Conservation (phyloP, 2,329 filamentous ascomycete species). For the Colletotrichum musae region DNA sequence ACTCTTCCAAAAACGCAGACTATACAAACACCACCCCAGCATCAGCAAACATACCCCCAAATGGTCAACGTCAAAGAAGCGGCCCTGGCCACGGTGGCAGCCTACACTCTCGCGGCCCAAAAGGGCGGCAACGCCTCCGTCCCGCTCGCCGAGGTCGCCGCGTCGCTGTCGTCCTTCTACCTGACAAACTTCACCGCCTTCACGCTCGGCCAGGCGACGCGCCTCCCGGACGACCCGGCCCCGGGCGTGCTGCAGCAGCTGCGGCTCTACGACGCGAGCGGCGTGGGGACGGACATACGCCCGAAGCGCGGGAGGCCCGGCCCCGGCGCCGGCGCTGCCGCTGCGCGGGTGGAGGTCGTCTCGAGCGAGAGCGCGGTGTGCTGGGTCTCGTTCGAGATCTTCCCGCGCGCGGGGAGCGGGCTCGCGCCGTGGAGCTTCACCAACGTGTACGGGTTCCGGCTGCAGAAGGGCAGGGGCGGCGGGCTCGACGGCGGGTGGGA, state of each 20-base stretch:
- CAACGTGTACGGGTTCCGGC: conserved; percentile 29
- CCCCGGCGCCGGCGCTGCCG: no score
- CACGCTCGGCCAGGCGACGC: neutral
- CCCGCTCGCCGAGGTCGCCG: conserved; percentile 1
- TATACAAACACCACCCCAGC: neutral
- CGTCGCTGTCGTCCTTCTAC: conserved; percentile 12
- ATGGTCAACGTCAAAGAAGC: conserved; percentile 35
- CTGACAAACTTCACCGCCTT: conserved; percentile 32
- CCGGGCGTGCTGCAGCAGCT: conserved; percentile 15
- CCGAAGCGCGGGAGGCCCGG: neutral
- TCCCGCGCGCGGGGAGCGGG: neutral
- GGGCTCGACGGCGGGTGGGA: conserved; percentile 43
- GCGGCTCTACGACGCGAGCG: conserved; percentile 34
- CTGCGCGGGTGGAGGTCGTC: conserved; percentile 18
- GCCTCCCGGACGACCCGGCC: neutral
- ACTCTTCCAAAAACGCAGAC: no score
- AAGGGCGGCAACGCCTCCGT: conserved; percentile 19
- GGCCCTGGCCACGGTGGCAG: conserved; percentile 20
- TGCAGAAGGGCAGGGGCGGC: conserved; percentile 11
- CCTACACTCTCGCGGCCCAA: conserved; percentile 23
- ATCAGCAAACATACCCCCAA: neutral
- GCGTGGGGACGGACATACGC: conserved; percentile 31
- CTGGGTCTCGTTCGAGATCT: conserved; percentile 30
- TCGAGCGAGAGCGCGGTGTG: conserved; percentile 29
- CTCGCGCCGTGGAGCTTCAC: conserved; percentile 24